These are phyloP conservation scores for Pyricularia grisea DNA, from an alignment of 2,329 filamentous ascomycete species.

Conservation along the genomic window DNA sequence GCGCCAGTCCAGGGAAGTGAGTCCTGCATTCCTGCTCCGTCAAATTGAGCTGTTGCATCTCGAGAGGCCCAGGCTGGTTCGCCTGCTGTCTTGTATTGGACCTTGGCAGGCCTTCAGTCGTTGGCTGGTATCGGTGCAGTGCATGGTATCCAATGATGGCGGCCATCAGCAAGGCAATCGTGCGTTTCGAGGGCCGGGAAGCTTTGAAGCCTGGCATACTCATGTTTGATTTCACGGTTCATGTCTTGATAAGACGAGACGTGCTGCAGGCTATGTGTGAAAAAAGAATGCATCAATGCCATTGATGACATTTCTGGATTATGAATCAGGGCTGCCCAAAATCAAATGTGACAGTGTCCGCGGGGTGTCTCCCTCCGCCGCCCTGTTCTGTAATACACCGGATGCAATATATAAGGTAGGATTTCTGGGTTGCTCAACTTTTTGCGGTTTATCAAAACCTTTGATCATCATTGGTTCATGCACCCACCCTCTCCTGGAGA, in stretches of 20 bases:
- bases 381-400: neutral
- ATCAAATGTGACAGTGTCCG: neutral
- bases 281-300: too few relatives aligned
- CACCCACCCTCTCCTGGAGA: neutral
- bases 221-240: neutral
- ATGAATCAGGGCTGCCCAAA: neutral
- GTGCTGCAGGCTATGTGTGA: neutral
- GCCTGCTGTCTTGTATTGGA: neutral
- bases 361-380: neutral
- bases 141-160: neutral
- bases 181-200: neutral
- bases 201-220: neutral
- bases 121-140: neutral
- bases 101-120: neutral
- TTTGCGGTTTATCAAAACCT: neutral
- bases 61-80: neutral
- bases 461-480: neutral
- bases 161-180: neutral
- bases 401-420: neutral
- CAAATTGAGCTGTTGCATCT: conserved; percentile 26
- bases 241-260: neutral
- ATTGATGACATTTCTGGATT: neutral
- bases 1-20: conserved; percentile 35
- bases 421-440: neutral
- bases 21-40: conserved; percentile 30